Evolutionary conservation across 1,284 basidiomycete species (phyloP).

Genomic region (Malassezia obtusa): DNA sequence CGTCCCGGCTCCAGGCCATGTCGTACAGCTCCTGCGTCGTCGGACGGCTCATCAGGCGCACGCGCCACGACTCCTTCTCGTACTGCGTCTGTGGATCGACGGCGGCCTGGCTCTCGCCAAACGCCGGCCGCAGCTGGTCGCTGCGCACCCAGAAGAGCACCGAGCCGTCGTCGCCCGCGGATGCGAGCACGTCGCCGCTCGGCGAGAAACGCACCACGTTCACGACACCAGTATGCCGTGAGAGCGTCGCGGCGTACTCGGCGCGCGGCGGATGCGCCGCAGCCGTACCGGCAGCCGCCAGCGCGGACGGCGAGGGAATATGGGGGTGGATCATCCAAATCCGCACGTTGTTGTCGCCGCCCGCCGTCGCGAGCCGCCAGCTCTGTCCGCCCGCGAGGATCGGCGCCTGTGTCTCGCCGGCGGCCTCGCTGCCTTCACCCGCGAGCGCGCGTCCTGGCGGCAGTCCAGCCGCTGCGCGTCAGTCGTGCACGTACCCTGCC

Average conservation of each 20-base stretch:
- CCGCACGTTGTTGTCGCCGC: slow-evolving; percentile 85
- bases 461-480: slow-evolving; percentile 29
- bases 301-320: slow-evolving; percentile 47
- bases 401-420: slow-evolving; percentile 17
- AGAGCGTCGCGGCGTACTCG: slow-evolving; percentile 88
- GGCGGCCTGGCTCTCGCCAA: slow-evolving; percentile 61
- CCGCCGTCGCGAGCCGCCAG: slow-evolving; percentile 85
- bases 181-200: slow-evolving; percentile 36
- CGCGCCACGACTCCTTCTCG: slow-evolving; percentile 92
- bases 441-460: slow-evolving; percentile 33
- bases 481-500: slow-evolving; percentile 21
- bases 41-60: slow-evolving; percentile 70
- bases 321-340: slow-evolving; percentile 47
- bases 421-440: slow-evolving; percentile 12
- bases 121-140: slow-evolving; percentile 54
- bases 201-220: slow-evolving; percentile 95
- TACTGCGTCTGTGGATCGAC: slow-evolving; percentile 66
- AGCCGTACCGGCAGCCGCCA: slow-evolving; percentile 55
- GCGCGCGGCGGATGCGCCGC: slow-evolving; percentile 60
- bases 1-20: slow-evolving; percentile 89
- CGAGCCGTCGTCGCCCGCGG: slow-evolving; percentile 72
- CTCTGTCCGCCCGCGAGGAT: slow-evolving; percentile 51
- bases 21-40: slow-evolving; percentile 72
- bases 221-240: slow-evolving; percentile 83
- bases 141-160: slow-evolving; percentile 89